Evolutionary conservation across 176 grass and related monocot species (phyloP).

Genomic region (Juncus effusus): DNA sequence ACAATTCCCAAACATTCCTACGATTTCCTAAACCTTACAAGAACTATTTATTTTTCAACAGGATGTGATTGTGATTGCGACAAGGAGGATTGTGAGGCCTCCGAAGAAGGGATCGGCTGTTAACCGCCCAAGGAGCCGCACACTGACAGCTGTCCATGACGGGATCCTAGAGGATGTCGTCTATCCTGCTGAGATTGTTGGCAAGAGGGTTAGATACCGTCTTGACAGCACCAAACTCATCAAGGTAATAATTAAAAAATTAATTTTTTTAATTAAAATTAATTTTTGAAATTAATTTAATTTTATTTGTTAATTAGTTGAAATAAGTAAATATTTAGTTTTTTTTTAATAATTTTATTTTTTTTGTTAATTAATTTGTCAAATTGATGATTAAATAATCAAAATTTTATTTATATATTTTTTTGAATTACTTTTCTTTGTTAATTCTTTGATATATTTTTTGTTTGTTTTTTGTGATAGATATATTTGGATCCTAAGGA

Average conservation of each 20-base stretch:
- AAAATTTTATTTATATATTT: neutral
- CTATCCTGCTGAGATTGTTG: constrained; percentile 62
- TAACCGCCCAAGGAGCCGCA: constrained; percentile 81
- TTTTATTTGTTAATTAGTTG: too few species aligned
- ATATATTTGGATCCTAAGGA: constrained; percentile 95
- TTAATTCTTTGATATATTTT: too few species aligned
- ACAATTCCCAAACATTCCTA: neutral
- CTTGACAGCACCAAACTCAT: constrained; percentile 44
- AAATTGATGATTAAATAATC: neutral
- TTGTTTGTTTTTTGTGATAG: constrained; percentile 22
- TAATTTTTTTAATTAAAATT: too few species aligned
- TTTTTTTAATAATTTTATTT: too few species aligned
- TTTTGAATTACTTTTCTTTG: neutral
- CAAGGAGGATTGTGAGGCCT: constrained; percentile 64
- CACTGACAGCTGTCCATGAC: constrained; percentile 86
- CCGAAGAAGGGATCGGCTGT: constrained; percentile 93
- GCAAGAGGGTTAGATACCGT: constrained; percentile 77
- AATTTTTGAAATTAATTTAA: too few species aligned
- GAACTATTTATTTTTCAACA: too few species aligned
- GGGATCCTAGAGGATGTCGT: constrained; percentile 92
- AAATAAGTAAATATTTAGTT: too few species aligned
- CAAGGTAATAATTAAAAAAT: too few species aligned
- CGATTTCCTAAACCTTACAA: neutral
- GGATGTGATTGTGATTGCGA: neutral
- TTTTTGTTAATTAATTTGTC: too few species aligned